Conservation (phyloP, 148 eudicot genomes). For the Rhododendron williamsianum region DNA sequence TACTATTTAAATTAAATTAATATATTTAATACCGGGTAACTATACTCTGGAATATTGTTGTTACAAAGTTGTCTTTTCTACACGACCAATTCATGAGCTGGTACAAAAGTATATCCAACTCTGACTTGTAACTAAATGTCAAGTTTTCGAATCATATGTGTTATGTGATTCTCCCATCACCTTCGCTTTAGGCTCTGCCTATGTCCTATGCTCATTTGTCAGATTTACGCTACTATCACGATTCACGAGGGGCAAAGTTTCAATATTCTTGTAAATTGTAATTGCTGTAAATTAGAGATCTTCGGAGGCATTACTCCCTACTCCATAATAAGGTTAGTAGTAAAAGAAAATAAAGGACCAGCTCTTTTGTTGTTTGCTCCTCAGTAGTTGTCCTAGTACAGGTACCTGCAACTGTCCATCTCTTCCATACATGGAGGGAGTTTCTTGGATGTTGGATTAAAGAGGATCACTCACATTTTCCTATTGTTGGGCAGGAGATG, state of each 20-base stretch:
- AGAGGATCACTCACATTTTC: background rate
- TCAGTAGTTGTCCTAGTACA: background rate
- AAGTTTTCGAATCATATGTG: background rate
- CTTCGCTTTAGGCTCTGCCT: background rate
- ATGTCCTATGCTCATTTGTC: background rate
- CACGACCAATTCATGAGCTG: background rate
- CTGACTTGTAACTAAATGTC: background rate
- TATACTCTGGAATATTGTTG: background rate
- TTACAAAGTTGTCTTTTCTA: background rate
- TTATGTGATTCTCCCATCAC: background rate
- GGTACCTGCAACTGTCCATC: background rate
- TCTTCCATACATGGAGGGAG: background rate
- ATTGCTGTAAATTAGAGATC: background rate
- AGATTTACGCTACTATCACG: background rate
- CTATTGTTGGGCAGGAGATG: conserved; percentile 70
- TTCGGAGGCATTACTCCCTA: background rate
- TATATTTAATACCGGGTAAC: too few species aligned
- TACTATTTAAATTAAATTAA: too few species aligned
- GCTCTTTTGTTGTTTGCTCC: background rate
- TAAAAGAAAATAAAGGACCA: background rate
- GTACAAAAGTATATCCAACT: background rate
- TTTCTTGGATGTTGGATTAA: background rate
- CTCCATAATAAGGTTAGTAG: background rate
- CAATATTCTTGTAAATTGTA: background rate
- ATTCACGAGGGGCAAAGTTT: background rate